Conservation (phyloP, 208 protist species). For the Trichomonas gallinae region DNA sequence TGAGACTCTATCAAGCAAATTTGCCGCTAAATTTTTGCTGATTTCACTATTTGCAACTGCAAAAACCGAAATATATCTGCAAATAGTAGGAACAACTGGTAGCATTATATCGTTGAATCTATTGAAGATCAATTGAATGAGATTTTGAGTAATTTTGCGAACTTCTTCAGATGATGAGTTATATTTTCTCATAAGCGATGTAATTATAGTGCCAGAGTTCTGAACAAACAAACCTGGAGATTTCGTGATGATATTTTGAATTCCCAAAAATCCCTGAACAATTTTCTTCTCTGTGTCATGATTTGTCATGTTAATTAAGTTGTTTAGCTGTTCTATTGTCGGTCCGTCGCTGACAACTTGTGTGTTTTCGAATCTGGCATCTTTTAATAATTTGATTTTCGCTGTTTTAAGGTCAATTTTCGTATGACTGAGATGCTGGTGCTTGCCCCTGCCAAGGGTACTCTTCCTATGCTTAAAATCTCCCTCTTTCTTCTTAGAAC, state of each 20-base stretch:
- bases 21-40: background rate
- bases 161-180: background rate
- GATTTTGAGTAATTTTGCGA: background rate
- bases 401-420: constrained; percentile 11
- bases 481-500: background rate
- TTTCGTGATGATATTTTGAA: background rate
- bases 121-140: background rate
- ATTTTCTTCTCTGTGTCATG: constrained; percentile 3
- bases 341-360: background rate
- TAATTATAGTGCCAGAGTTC: background rate
- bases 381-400: background rate
- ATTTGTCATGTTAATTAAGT: background rate
- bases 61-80: background rate
- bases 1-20: background rate
- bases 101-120: background rate
- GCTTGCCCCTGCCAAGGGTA: background rate
- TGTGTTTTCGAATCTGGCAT: background rate
- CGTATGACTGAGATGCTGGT: background rate
- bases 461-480: background rate
- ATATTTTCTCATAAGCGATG: background rate
- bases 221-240: background rate
- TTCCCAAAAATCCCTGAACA: background rate
- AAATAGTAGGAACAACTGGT: background rate
- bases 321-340: background rate
- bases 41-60: too few relatives aligned